Evolutionary conservation across 306 rosid species (phyloP).

Genomic region (Lathyrus tuberosus): DNA sequence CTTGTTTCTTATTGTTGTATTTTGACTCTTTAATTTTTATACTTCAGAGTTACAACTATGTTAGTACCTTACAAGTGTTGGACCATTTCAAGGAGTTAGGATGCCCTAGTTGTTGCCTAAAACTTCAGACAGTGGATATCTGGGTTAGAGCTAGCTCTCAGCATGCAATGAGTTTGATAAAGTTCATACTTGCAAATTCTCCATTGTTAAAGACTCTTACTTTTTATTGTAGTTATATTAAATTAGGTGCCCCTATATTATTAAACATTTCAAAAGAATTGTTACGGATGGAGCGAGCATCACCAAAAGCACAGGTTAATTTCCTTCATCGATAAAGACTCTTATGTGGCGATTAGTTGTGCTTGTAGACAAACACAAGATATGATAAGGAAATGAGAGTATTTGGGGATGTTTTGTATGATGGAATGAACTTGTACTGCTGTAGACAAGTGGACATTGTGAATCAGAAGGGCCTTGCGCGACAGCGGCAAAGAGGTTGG

Average conservation of each 20-base stretch:
- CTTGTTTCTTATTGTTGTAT: too few species aligned
- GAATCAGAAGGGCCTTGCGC: too few species aligned
- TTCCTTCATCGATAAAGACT: not conserved
- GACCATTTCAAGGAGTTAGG: not conserved
- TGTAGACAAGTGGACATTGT: too few species aligned
- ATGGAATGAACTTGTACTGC: too few species aligned
- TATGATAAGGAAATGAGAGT: too few species aligned
- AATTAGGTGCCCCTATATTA: not conserved
- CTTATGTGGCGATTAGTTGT: too few species aligned
- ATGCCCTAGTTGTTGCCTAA: not conserved
- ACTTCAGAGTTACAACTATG: too few species aligned
- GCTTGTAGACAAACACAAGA: too few species aligned
- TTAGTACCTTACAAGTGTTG: not conserved
- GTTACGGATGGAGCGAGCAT: not conserved
- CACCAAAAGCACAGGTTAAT: not conserved
- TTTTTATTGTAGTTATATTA: not conserved
- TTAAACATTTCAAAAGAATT: not conserved
- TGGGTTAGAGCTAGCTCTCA: not conserved
- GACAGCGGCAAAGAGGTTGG: too few species aligned
- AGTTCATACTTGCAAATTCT: not conserved
- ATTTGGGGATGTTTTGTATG: too few species aligned
- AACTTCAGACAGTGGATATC: not conserved
- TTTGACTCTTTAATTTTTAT: too few species aligned
- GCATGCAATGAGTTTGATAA: not conserved
- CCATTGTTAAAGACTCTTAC: not conserved